Evolutionary conservation across 257 asterid species (phyloP).

Genomic region (Jasminum sambac): DNA sequence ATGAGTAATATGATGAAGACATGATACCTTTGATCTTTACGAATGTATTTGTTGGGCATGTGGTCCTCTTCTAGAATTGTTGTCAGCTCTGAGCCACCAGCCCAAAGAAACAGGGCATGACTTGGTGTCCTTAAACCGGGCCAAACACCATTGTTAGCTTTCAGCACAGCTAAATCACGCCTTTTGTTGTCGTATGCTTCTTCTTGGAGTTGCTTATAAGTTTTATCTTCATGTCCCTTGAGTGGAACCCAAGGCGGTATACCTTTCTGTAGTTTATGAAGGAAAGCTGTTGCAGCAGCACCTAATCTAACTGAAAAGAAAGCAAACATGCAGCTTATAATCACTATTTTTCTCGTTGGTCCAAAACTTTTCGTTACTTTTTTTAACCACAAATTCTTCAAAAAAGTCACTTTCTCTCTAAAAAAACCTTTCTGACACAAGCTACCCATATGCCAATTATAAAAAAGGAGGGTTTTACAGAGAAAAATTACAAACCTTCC

Average conservation of each 20-base stretch:
- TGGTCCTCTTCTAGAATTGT: slow-evolving; percentile 85
- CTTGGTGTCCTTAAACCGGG: slow-evolving; percentile 92
- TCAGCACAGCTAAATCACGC: slow-evolving; percentile 87
- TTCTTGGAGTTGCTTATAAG: slow-evolving; percentile 85
- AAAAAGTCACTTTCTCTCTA: too few relatives aligned
- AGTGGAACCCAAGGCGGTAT: slow-evolving; percentile 98
- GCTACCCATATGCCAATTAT: not conserved
- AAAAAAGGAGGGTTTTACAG: too few relatives aligned
- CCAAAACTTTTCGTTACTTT: too few relatives aligned
- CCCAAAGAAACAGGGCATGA: slow-evolving; percentile 96
- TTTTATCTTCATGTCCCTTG: slow-evolving; percentile 81
- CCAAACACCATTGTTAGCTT: slow-evolving; percentile 91
- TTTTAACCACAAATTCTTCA: too few relatives aligned
- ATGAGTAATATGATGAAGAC: slow-evolving; percentile 12
- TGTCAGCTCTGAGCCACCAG: slow-evolving; percentile 93
- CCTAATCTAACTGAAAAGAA: slow-evolving; percentile 75
- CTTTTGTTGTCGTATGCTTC: slow-evolving; percentile 86
- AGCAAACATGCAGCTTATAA: slow-evolving; percentile 16
- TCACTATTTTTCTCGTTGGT: slow-evolving; percentile 2
- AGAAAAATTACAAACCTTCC: slow-evolving; percentile 69
- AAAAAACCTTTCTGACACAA: too few relatives aligned
- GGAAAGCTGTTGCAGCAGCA: slow-evolving; percentile 84
- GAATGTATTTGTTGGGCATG: slow-evolving; percentile 94
- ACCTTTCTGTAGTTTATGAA: slow-evolving; percentile 92
- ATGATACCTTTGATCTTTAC: slow-evolving; percentile 76